Evolutionary conservation across 2,329 filamentous ascomycete genomes (phyloP), one percentile per base, ranked within the genome.

Genomic region (Penicillium palitans): DNA sequence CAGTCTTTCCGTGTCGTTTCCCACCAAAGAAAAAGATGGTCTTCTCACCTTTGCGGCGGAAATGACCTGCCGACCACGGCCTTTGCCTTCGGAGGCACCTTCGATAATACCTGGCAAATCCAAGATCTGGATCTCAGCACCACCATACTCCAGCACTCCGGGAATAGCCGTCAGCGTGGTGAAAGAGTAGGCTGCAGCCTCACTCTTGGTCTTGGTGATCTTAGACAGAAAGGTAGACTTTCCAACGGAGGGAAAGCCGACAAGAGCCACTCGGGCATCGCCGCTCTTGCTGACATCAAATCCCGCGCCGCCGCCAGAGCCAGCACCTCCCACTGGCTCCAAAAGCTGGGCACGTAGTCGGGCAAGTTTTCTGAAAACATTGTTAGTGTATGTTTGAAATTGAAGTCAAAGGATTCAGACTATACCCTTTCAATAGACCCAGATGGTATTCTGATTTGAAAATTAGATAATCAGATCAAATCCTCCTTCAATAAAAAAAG

Each of bases 161-260:
- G 95, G 95, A 66, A 99, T 99, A 37, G 95, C 96, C 10, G 95
- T 99, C 45, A 99, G 82, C 1, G 95, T 99, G 12, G 95, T 99
- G 85, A 99, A 99, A 57, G 93, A 88, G 74, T 99, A 99, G 0
- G 95, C 90, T 0, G 95, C 95, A 29, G 97, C 92, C 75, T 97
- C 93, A 51, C 92, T 96, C 72, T 91, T 92, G 40, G 96, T 99
- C 79, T 96, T 98, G 50, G 95, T 99, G 74, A 99, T 96, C 73
- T 98, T 97, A 49, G 93, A 97, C n/a, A 99, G 76, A 73, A 99
- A 98, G 0, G 95, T 99, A 2, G 95, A 99, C 80, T 99, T 99
- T 74, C 95, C 95, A 52, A 99, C 95, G 0, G 96, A 99, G 0
- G 96, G 95, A 69, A 99, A 99, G n/a, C 95, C 95, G 54, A 99